phyloP scores from a whole-genome alignment of 208 protist species.

The Trypanosoma caninum region DNA sequence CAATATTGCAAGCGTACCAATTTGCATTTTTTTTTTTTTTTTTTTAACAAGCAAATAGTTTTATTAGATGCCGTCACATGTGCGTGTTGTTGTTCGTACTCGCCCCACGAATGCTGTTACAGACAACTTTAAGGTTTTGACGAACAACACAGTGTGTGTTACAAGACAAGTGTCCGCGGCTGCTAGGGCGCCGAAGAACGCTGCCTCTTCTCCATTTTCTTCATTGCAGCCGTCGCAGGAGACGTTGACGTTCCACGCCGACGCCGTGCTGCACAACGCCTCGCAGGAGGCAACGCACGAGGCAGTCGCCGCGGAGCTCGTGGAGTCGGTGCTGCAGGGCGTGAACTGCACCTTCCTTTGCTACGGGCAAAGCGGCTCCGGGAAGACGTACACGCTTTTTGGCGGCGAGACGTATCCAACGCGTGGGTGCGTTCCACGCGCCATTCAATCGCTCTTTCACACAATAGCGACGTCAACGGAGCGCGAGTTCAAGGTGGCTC shows the following conservation, averaged over 20 bases:
- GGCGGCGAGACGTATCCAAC: constrained; percentile 41
- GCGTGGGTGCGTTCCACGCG: constrained; percentile 62
- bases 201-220: neutral
- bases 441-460: constrained; percentile 64
- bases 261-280: constrained; percentile 55
- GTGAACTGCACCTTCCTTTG: constrained; percentile 70
- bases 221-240: constrained; percentile 20
- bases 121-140: neutral
- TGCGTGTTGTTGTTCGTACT: constrained; percentile 24
- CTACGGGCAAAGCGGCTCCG: constrained; percentile 67
- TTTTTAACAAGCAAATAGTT: neutral
- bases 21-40: constrained; percentile 25
- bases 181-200: neutral
- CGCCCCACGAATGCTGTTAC: constrained; percentile 12
- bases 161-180: neutral
- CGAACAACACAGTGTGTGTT: constrained; percentile 19
- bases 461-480: constrained; percentile 37
- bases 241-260: constrained; percentile 56
- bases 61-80: constrained; percentile 17
- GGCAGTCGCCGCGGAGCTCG: constrained; percentile 17
- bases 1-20: too few species aligned
- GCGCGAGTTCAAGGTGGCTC: constrained; percentile 36
- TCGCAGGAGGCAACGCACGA: constrained; percentile 60
- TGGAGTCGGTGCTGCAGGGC: constrained; percentile 38
- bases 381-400: constrained; percentile 83